phyloP scores from a whole-genome alignment of 345 rosid genomes.

The Raphanus raphanistrum region DNA sequence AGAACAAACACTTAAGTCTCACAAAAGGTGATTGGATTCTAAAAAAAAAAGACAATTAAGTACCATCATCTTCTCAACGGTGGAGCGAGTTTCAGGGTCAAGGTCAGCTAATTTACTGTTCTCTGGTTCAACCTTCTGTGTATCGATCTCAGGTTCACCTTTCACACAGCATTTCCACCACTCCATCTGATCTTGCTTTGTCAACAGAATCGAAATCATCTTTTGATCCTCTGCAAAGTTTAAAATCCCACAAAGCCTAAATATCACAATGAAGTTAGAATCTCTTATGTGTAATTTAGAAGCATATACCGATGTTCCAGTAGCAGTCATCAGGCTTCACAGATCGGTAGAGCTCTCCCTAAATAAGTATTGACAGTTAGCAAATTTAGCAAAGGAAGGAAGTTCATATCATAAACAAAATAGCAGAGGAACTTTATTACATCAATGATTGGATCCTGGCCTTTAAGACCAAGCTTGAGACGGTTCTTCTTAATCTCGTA shows the following conservation, averaged over 20 bases:
- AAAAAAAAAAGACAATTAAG: background rate
- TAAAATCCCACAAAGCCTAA: background rate
- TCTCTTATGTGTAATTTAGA: background rate
- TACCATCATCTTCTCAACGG: constrained; percentile 99
- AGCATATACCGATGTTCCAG: constrained; percentile 85
- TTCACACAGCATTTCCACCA: constrained; percentile 92
- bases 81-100: constrained; percentile 81
- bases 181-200: constrained; percentile 94
- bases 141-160: constrained; percentile 91
- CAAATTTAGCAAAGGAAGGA: too few species aligned
- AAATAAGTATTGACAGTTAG: background rate
- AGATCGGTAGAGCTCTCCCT: constrained; percentile 77
- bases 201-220: constrained; percentile 56
- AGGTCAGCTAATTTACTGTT: constrained; percentile 83
- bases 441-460: constrained; percentile 81
- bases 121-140: constrained; percentile 98
- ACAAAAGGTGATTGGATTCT: background rate
- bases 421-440: constrained; percentile 45
- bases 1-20: background rate
- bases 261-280: too few species aligned
- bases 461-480: constrained; percentile 88
- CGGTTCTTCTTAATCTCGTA: constrained; percentile 88
- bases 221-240: constrained; percentile 45
- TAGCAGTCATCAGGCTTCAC: constrained; percentile 90
- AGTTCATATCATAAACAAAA: background rate